Percentiles rank a stretch among this genome's conserved stretches.
Evolutionary conservation across 129 eudicot species (phyloP).

Genomic region (Artemisia tridentata): DNA sequence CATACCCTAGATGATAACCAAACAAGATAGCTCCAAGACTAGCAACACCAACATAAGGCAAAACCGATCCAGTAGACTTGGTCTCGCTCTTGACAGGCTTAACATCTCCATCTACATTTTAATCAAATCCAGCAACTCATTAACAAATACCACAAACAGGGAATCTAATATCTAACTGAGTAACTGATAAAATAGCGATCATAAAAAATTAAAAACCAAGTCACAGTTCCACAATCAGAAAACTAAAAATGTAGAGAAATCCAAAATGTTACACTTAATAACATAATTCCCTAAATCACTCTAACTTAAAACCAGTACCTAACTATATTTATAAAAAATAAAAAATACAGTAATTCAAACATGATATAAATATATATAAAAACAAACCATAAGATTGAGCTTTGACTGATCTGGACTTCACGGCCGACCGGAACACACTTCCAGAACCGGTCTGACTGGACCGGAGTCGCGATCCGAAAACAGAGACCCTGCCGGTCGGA

Average conservation of each 20-base stretch:
- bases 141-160: slow-evolving; percentile 15
- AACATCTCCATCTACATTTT: slow-evolving; percentile 52
- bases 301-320: no score
- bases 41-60: slow-evolving; percentile 94
- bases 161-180: no score
- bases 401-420: slow-evolving; percentile 69
- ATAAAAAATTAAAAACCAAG: no score
- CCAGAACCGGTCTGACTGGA: slow-evolving; percentile 33
- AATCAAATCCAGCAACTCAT: slow-evolving; percentile 12
- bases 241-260: no score
- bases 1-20: slow-evolving; percentile 93
- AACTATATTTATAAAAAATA: no score
- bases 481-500: slow-evolving; percentile 24
- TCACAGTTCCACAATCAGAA: no score
- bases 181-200: no score
- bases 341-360: background rate
- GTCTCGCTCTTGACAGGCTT: slow-evolving; percentile 44
- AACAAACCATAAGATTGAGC: slow-evolving; percentile 66
- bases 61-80: slow-evolving; percentile 68
- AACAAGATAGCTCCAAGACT: slow-evolving; percentile 90
- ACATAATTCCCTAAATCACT: no score
- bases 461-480: slow-evolving; percentile 33
- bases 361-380: background rate
- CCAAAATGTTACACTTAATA: no score
- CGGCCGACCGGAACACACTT: slow-evolving; percentile 41